Evolutionary conservation across 129 eudicot genomes (phyloP).

Genomic region (Tagetes patula): DNA sequence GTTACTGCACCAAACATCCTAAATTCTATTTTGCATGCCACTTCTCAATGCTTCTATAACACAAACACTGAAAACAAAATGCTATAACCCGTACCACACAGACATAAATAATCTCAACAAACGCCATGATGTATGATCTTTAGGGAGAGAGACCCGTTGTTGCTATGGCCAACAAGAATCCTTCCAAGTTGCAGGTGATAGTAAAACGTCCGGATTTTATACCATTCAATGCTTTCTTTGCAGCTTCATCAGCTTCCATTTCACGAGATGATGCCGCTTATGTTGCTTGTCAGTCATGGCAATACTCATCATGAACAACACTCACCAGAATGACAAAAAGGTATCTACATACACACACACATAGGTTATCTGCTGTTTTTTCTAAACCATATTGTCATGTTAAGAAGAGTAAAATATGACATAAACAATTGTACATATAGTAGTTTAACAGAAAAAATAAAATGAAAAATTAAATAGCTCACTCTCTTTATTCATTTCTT

Average conservation of each 20-base stretch:
- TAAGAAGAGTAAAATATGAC: no score
- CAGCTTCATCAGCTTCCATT: conserved; percentile 82
- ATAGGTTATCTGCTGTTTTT: no score
- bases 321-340: no score
- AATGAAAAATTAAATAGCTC: no score
- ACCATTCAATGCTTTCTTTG: conserved; percentile 60
- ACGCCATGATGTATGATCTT: conserved; percentile 72
- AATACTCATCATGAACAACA: no score
- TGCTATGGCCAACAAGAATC: conserved; percentile 52
- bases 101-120: conserved; percentile 56
- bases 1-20: no score
- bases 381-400: no score
- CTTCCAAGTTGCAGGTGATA: conserved; percentile 77
- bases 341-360: no score
- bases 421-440: no score
- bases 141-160: conserved; percentile 83
- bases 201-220: conserved; percentile 59
- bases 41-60: conserved; percentile 68
- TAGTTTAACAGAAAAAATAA: no score
- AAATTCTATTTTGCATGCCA: conserved; percentile 49
- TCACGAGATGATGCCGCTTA: conserved; percentile 69
- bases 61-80: conserved; percentile 68
- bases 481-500: no score
- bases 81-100: conserved; percentile 58
- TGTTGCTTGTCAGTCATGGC: conserved; percentile 53